phyloP scores from a whole-genome alignment of 108 stramenopile genomes.

The Nitzschia sp. region DNA sequence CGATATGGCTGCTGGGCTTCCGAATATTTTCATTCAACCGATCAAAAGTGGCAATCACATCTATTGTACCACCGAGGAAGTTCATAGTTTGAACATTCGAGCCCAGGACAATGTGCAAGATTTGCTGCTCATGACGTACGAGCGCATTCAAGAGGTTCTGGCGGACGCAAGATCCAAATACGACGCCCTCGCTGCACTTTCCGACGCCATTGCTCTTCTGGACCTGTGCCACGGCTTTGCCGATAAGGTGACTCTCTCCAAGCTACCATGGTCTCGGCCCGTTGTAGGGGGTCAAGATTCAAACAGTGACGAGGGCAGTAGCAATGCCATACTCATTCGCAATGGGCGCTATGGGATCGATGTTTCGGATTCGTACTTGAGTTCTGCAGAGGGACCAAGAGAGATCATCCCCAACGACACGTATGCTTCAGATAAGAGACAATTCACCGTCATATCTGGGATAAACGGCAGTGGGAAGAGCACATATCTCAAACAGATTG shows the following conservation, averaged over 20 bases:
- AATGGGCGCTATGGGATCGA: slow-evolving; percentile 85
- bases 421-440: slow-evolving; percentile 54
- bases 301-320: slow-evolving; percentile 15
- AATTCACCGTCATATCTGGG: slow-evolving; percentile 84
- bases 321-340: slow-evolving; percentile 57
- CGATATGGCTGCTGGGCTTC: slow-evolving; percentile 61
- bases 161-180: slow-evolving; percentile 68
- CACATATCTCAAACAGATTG: slow-evolving; percentile 91
- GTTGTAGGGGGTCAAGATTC: slow-evolving; percentile 37
- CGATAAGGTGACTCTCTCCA: slow-evolving; percentile 78
- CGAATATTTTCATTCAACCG: slow-evolving; percentile 78
- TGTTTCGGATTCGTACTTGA: slow-evolving; percentile 16
- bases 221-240: slow-evolving; percentile 90
- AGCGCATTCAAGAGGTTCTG: slow-evolving; percentile 82
- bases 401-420: slow-evolving; percentile 79
- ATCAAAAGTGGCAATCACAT: slow-evolving; percentile 71
- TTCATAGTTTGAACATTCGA: slow-evolving; percentile 73
- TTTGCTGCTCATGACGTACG: slow-evolving; percentile 81
- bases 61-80: slow-evolving; percentile 88
- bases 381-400: slow-evolving; percentile 12
- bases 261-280: slow-evolving; percentile 80
- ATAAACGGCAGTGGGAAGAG: slow-evolving; percentile 85
- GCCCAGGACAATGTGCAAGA: slow-evolving; percentile 89
- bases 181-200: slow-evolving; percentile 78
- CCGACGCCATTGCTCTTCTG: slow-evolving; percentile 85